Percentiles rank a stretch among this genome's conserved stretches.
Conservation (phyloP, 176 grass and related monocot genomes). For the Carex pumila region DNA sequence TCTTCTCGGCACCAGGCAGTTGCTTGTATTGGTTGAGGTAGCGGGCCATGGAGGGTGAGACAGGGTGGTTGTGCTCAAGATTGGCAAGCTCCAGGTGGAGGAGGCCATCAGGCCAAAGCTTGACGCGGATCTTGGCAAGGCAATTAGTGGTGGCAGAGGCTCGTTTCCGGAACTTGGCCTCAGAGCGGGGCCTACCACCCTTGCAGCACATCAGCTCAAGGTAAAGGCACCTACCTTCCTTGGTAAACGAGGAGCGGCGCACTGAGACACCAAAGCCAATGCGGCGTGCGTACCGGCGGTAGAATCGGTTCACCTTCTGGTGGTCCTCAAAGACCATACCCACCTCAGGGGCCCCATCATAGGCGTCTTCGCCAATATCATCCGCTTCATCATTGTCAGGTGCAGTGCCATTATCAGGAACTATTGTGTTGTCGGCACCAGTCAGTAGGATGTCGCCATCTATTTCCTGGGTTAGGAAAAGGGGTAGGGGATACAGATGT, state of each 20-base stretch:
- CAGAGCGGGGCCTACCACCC: constrained; percentile 64
- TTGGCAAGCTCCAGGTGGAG: constrained; percentile 84
- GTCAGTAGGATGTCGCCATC: constrained; percentile 3
- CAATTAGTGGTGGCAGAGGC: constrained; percentile 88
- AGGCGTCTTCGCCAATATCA: constrained; percentile 5
- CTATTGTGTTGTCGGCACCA: background rate
- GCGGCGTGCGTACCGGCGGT: constrained; percentile 70
- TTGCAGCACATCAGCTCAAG: constrained; percentile 96
- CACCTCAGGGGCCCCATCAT: constrained; percentile 63
- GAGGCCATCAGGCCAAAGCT: constrained; percentile 86
- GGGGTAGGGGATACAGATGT: background rate
- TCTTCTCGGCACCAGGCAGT: constrained; percentile 63
- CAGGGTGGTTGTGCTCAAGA: constrained; percentile 89
- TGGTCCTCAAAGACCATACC: constrained; percentile 91
- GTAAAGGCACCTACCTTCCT: constrained; percentile 80
- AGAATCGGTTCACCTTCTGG: constrained; percentile 66
- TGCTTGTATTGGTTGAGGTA: constrained; percentile 85
- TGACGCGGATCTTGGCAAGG: constrained; percentile 77
- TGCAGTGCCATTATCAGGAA: constrained; percentile 25
- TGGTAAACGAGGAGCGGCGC: constrained; percentile 73
- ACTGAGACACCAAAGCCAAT: constrained; percentile 88
- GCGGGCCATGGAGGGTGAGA: constrained; percentile 87
- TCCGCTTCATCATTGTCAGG: constrained; percentile 41
- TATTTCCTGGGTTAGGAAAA: constrained; percentile 15
- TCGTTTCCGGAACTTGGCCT: constrained; percentile 82